These are phyloP conservation scores for Trifolium subterraneum DNA, from an alignment of 306 rosid species.

Conservation along the genomic window DNA sequence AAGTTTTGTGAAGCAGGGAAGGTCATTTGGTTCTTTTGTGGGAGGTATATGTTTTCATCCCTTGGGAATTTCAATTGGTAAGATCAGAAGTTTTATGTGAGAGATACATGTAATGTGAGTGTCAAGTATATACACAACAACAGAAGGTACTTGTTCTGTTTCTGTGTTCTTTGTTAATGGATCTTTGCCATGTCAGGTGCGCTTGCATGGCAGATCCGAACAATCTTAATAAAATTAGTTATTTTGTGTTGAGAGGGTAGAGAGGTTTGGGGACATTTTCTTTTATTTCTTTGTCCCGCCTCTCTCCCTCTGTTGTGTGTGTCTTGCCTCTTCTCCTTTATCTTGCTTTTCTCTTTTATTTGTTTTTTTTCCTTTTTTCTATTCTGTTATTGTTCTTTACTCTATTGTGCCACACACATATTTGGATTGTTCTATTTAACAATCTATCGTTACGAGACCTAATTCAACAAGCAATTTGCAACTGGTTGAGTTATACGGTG, in stretches of 20 bases:
- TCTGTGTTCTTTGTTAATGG: background rate
- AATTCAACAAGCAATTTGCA: too few relatives aligned
- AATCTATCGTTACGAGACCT: too few relatives aligned
- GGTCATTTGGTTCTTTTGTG: background rate
- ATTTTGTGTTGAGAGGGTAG: background rate
- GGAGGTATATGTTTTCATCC: background rate
- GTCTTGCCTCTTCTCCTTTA: background rate
- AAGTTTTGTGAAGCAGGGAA: background rate
- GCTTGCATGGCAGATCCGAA: background rate
- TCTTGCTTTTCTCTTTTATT: background rate
- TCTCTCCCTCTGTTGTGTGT: background rate
- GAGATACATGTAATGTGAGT: background rate
- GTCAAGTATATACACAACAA: background rate
- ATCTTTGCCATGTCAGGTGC: background rate
- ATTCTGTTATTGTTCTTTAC: background rate
- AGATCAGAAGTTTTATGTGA: background rate
- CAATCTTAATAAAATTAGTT: too few relatives aligned
- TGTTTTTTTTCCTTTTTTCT: too few relatives aligned
- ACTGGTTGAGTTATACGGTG: too few relatives aligned
- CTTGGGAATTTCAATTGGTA: background rate
- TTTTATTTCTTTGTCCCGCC: background rate
- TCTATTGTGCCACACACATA: too few relatives aligned
- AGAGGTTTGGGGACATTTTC: background rate
- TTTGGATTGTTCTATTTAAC: too few relatives aligned
- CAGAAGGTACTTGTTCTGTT: background rate